Conservation (phyloP, 768 basidiomycete genomes). For the Pisolithus microcarpus region DNA sequence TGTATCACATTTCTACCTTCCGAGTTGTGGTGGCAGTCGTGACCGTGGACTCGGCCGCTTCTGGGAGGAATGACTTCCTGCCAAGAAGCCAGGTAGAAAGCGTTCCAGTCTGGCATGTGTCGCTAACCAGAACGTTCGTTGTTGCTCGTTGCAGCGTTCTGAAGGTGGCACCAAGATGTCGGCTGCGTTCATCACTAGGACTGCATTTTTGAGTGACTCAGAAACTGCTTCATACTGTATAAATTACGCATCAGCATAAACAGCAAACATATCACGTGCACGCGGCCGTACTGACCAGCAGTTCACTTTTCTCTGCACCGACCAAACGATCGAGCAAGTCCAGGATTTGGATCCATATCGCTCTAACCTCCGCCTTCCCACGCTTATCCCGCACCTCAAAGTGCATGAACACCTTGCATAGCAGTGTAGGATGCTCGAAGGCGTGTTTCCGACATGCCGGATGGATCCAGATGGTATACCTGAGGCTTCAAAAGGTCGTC, state of each 20-base stretch:
- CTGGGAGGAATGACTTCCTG: constrained; percentile 53
- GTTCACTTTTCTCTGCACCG: constrained; percentile 77
- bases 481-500: constrained; percentile 88
- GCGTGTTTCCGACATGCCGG: constrained; percentile 87
- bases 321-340: constrained; percentile 87
- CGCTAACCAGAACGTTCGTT: constrained; percentile 72
- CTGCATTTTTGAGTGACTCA: constrained; percentile 93
- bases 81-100: constrained; percentile 87
- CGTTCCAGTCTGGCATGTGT: constrained; percentile 84
- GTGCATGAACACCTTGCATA: constrained; percentile 96
- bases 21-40: constrained; percentile 3
- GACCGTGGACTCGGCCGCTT: not conserved
- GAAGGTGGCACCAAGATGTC: constrained; percentile 64
- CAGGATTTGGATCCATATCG: constrained; percentile 84
- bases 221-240: constrained; percentile 87
- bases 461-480: constrained; percentile 68
- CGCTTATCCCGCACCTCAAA: constrained; percentile 71
- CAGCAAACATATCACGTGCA: not conserved
- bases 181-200: constrained; percentile 92
- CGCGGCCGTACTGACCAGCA: constrained; percentile 52
- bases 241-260: constrained; percentile 3
- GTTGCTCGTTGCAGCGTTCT: constrained; percentile 49
- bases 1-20: not conserved
- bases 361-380: constrained; percentile 52
- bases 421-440: constrained; percentile 78